These are phyloP conservation scores for Chenopodium formosanum DNA, from an alignment of 148 eudicot genomes.

Conservation along the genomic window DNA sequence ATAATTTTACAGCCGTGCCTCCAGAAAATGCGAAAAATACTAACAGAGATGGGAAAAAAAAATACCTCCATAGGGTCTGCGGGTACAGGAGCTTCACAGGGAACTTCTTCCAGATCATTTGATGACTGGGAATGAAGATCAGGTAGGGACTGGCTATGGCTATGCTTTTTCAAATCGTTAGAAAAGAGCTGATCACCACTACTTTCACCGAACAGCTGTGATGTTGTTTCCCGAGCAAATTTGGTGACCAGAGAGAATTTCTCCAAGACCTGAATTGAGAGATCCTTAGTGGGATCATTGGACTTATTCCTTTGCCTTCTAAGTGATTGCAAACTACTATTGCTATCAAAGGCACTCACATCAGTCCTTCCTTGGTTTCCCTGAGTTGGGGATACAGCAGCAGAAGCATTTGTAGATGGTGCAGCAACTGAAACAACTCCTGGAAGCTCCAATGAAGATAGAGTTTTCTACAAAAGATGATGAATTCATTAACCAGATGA, in stretches of 20 bases:
- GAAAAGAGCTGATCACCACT: conserved; percentile 47
- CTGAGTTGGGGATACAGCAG: conserved; percentile 38
- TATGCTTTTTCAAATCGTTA: conserved; percentile 52
- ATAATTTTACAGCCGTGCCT: background rate
- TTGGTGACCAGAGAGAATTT: conserved; percentile 95
- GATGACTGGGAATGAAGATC: conserved; percentile 32
- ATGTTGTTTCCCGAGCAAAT: conserved; percentile 97
- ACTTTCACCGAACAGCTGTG: conserved; percentile 79
- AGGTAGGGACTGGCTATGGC: conserved; percentile 47
- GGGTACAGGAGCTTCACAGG: conserved; percentile 52
- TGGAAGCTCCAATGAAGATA: conserved; percentile 91
- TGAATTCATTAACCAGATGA: background rate
- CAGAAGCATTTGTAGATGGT: conserved; percentile 42
- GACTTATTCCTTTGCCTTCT: conserved; percentile 63
- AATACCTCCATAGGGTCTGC: conserved; percentile 83
- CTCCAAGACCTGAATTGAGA: conserved; percentile 90
- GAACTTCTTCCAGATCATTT: conserved; percentile 38
- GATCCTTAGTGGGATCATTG: conserved; percentile 85
- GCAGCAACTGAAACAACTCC: conserved; percentile 62
- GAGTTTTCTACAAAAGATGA: conserved; percentile 62
- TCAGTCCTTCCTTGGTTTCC: conserved; percentile 38
- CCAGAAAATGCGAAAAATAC: background rate
- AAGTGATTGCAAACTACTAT: conserved; percentile 36
- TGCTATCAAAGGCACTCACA: conserved; percentile 41
- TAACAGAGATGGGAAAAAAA: background rate